Evolutionary conservation across 2,329 filamentous ascomycete species (phyloP).

Genomic region (Cryphonectria carpinicola): DNA sequence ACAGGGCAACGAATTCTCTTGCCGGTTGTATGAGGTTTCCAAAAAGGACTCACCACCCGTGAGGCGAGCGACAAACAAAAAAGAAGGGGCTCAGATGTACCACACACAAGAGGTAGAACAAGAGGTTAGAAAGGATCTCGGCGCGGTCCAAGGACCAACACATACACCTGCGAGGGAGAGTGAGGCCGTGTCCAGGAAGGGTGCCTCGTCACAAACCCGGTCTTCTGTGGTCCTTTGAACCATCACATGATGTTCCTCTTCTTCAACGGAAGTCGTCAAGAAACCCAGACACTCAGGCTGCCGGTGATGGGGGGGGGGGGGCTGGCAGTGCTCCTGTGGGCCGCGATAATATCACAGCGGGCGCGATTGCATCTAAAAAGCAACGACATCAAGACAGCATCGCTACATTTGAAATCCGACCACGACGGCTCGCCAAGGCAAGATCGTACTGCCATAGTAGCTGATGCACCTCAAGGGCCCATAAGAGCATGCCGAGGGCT

Average conservation of each 20-base stretch:
- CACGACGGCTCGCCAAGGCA: background rate
- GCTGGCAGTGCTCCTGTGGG: constrained; percentile 1
- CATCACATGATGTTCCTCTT: background rate
- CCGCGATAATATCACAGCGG: background rate
- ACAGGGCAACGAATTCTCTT: constrained; percentile 7
- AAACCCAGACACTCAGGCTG: too few species aligned
- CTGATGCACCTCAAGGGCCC: background rate
- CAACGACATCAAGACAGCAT: background rate
- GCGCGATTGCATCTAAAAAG: background rate
- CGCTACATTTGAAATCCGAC: constrained; percentile 15
- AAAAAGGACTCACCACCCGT: background rate
- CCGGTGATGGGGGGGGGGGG: too few species aligned
- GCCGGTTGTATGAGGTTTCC: constrained; percentile 3
- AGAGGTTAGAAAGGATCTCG: background rate
- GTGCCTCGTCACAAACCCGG: background rate
- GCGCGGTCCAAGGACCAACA: background rate
- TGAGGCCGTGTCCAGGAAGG: background rate
- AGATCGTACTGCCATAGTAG: background rate
- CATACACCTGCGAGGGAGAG: background rate
- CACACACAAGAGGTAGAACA: background rate
- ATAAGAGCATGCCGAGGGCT: constrained; percentile 3
- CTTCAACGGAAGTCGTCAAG: background rate
- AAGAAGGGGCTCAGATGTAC: background rate
- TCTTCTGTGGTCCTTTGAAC: background rate
- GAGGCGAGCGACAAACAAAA: background rate